Conservation (phyloP, 2,329 filamentous ascomycete genomes). For the Colletotrichum orchidophilum region DNA sequence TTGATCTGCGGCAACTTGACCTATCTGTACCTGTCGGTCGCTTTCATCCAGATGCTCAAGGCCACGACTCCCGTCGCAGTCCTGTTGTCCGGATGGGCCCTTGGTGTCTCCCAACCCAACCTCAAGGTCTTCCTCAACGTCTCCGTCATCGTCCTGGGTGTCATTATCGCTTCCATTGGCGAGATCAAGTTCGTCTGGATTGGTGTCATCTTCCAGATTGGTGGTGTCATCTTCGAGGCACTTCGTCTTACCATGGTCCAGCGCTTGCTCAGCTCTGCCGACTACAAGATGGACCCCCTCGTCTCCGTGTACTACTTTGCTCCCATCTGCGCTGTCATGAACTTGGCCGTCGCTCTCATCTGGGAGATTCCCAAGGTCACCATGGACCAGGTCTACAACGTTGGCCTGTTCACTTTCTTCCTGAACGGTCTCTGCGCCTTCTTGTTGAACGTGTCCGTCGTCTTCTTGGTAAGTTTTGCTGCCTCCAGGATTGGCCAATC, state of each 20-base stretch:
- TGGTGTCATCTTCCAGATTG: conserved; percentile 82
- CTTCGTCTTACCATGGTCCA: conserved; percentile 86
- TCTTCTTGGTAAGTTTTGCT: conserved; percentile 78
- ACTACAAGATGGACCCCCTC: conserved; percentile 92
- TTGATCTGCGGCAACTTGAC: conserved; percentile 97
- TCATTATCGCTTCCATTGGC: conserved; percentile 92
- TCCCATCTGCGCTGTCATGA: conserved; percentile 84
- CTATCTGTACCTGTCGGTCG: conserved; percentile 93
- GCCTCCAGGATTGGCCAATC: neutral
- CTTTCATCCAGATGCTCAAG: conserved; percentile 99
- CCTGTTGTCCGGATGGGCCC: conserved; percentile 86
- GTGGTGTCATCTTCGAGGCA: conserved; percentile 83
- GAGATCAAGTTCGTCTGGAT: conserved; percentile 92
- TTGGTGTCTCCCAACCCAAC: conserved; percentile 86
- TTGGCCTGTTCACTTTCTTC: conserved; percentile 78
- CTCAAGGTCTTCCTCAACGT: conserved; percentile 91
- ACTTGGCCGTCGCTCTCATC: conserved; percentile 76
- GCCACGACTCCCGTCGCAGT: conserved; percentile 96
- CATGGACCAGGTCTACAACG: conserved; percentile 76
- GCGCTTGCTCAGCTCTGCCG: conserved; percentile 80
- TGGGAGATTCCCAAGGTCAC: conserved; percentile 77
- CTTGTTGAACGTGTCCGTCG: conserved; percentile 84
- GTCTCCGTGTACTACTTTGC: conserved; percentile 93
- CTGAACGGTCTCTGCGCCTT: conserved; percentile 83
- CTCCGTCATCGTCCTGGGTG: conserved; percentile 92